A percentile compares a stretch with the other conserved stretches of the same genome.
phyloP scores from a whole-genome alignment of 305 asterid species.

The Salvia sclarea region DNA sequence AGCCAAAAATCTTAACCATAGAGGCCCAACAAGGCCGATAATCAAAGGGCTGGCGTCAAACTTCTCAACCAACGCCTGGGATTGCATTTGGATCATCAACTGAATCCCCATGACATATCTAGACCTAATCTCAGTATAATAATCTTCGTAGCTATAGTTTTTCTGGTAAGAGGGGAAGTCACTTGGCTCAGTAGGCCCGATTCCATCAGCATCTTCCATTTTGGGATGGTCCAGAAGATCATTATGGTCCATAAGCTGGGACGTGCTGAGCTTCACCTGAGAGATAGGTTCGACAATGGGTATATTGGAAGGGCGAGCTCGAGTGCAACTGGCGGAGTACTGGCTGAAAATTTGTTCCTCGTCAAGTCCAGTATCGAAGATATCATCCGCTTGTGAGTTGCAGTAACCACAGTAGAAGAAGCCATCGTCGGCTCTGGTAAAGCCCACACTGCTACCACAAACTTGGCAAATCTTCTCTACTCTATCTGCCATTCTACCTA shows the following conservation, averaged over 20 bases:
- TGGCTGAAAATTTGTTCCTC: constrained; percentile 45
- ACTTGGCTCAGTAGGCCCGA: constrained; percentile 47
- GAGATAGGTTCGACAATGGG: constrained; percentile 42
- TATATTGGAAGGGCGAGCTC: constrained; percentile 33
- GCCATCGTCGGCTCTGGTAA: constrained; percentile 53
- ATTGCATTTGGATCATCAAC: constrained; percentile 64
- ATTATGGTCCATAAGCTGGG: constrained; percentile 43
- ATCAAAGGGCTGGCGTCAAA: constrained; percentile 61
- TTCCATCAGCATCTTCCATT: constrained; percentile 37
- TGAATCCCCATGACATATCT: constrained; percentile 62
- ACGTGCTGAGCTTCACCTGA: constrained; percentile 36
- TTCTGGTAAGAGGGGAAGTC: constrained; percentile 46
- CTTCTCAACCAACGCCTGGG: constrained; percentile 61
- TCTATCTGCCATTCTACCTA: constrained; percentile 41
- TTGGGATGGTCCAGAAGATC: constrained; percentile 28
- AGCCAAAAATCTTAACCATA: constrained; percentile 69
- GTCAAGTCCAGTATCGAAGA: constrained; percentile 50
- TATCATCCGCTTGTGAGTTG: constrained; percentile 55
- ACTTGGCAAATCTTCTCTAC: constrained; percentile 42
- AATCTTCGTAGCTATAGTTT: constrained; percentile 43
- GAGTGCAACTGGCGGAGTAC: constrained; percentile 37
- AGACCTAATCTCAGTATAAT: constrained; percentile 49
- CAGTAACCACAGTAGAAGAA: constrained; percentile 57
- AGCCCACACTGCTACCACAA: constrained; percentile 48
- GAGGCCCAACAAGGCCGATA: constrained; percentile 61